These are phyloP conservation scores for Elaeis oleifera DNA, from an alignment of 202 grass and related monocot genomes.

Conservation along the genomic window DNA sequence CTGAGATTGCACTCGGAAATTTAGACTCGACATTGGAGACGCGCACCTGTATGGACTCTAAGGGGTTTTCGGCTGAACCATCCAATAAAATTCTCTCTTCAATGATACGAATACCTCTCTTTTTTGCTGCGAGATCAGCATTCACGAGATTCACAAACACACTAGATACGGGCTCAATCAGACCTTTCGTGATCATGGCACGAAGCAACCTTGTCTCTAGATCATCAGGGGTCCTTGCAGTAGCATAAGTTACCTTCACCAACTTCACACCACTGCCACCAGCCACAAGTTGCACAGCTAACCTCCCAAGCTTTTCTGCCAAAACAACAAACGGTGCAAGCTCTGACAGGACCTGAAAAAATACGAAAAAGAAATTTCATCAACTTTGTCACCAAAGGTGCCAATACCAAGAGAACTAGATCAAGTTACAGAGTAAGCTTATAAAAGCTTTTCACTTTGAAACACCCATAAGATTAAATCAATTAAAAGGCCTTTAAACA, in stretches of 20 bases:
- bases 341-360: constrained; percentile 10
- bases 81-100: constrained; percentile 15
- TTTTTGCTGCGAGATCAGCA: constrained; percentile 5
- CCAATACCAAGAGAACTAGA: too few species aligned
- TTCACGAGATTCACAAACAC: constrained; percentile 10
- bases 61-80: constrained; percentile 4
- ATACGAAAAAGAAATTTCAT: too few species aligned
- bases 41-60: constrained; percentile 6
- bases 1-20: constrained; percentile 2
- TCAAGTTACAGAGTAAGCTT: too few species aligned
- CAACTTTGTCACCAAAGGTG: too few species aligned
- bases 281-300: constrained; percentile 18
- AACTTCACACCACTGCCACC: constrained; percentile 17
- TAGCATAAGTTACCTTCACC: constrained; percentile 14
- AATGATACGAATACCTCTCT: constrained; percentile 1
- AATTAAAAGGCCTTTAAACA: too few species aligned
- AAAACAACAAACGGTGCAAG: constrained; percentile 13
- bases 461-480: too few species aligned
- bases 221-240: constrained; percentile 1
- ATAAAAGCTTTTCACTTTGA: too few species aligned
- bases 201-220: constrained; percentile 14
- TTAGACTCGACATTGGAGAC: constrained; percentile 3
- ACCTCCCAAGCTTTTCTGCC: constrained; percentile 16
- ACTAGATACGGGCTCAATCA: constrained; percentile 13
- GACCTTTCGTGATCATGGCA: constrained; percentile 18